Evolutionary conservation across 2,329 filamentous ascomycete genomes (phyloP).

Genomic region (Emmonsiellopsis sp.): DNA sequence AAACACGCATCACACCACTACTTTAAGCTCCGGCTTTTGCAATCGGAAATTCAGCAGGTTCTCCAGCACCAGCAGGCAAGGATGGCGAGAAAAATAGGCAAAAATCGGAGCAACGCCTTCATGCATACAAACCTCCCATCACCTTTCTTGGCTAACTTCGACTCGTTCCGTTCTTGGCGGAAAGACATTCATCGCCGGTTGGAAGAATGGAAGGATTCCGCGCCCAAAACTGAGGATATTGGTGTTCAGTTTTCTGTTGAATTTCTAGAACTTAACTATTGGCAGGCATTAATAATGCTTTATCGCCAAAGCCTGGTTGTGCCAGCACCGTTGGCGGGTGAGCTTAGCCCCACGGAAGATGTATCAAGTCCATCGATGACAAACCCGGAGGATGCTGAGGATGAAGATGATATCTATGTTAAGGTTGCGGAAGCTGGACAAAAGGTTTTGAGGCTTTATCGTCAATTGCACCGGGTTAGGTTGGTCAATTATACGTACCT

Average conservation of each 20-base stretch:
- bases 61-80: conserved; percentile 86
- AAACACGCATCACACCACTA: conserved; percentile 90
- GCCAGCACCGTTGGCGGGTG: conserved; percentile 72
- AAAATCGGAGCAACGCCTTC: conserved; percentile 56
- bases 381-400: conserved; percentile 43
- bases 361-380: conserved; percentile 47
- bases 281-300: conserved; percentile 93
- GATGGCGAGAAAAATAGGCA: conserved; percentile 57
- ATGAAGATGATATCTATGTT: conserved; percentile 84
- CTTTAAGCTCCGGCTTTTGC: conserved; percentile 75
- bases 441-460: conserved; percentile 81
- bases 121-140: conserved; percentile 74
- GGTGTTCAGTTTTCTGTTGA: conserved; percentile 84
- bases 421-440: conserved; percentile 94
- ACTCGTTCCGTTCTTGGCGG: conserved; percentile 81
- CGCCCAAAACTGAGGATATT: conserved; percentile 67
- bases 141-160: conserved; percentile 74
- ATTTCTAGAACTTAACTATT: conserved; percentile 92
- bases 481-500: conserved; percentile 95
- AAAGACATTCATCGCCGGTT: conserved; percentile 76
- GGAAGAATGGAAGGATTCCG: conserved; percentile 75
- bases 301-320: conserved; percentile 86
- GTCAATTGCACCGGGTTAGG: conserved; percentile 76
- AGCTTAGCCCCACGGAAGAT: conserved; percentile 54
- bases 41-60: conserved; percentile 92